Percentiles rank a stretch among this genome's conserved stretches.
Conservation (phyloP, 768 basidiomycete species). For the Stropharia rugosoannulata region DNA sequence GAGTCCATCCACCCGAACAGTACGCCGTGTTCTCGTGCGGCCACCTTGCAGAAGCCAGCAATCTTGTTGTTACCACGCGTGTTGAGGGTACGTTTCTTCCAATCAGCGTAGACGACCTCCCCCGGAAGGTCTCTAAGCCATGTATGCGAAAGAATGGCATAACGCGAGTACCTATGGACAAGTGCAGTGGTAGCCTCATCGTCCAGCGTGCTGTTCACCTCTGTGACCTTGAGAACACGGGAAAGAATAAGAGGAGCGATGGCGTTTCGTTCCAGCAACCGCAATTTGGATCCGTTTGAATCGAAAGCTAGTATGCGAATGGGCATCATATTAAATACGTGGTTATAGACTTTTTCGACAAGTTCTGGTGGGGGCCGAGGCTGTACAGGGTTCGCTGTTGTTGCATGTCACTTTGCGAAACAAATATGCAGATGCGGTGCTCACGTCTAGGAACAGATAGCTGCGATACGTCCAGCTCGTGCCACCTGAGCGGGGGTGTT, state of each 20-base stretch:
- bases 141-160: constrained; percentile 4
- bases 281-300: neutral
- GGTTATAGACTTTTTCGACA: neutral
- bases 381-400: no score
- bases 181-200: neutral
- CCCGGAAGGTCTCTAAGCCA: neutral
- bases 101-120: neutral
- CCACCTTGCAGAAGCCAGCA: neutral
- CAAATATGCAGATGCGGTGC: no score
- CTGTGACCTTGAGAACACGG: neutral
- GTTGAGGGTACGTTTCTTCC: neutral
- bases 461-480: no score
- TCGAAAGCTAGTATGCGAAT: neutral
- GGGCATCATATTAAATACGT: neutral
- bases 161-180: neutral
- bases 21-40: neutral
- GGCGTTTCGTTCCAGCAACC: neutral
- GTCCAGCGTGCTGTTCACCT: neutral
- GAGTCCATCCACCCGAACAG: constrained; percentile 6
- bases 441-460: no score
- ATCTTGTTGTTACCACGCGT: neutral
- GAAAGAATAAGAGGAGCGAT: neutral
- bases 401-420: no score
- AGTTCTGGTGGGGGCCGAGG: no score
- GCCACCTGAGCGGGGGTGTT: no score